A percentile compares a stretch with the other conserved stretches of the same genome.
phyloP scores from a whole-genome alignment of 768 basidiomycete genomes.

The Pulveroboletus sp. region DNA sequence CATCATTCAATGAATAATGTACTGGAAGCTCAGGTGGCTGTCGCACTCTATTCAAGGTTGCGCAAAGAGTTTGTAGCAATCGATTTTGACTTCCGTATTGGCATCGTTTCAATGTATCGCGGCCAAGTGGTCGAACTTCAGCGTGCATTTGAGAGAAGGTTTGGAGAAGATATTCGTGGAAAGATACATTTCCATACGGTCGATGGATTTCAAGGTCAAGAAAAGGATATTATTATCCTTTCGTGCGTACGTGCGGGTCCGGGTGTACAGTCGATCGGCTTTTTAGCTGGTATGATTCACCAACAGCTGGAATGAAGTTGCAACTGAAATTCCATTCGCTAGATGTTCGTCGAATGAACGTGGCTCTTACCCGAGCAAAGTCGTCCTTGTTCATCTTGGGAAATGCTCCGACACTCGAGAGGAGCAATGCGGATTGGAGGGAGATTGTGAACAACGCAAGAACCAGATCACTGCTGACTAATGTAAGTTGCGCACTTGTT shows the following conservation, averaged over 20 bases:
- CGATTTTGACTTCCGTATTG: constrained; percentile 53
- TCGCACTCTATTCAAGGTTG: constrained; percentile 71
- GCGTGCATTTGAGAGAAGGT: constrained; percentile 61
- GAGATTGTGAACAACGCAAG: constrained; percentile 74
- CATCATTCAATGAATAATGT: constrained; percentile 75
- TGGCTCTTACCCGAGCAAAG: constrained; percentile 95
- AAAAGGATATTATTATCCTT: constrained; percentile 96
- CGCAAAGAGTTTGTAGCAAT: constrained; percentile 54
- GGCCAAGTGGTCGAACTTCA: constrained; percentile 80
- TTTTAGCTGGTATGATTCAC: constrained; percentile 62
- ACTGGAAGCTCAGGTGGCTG: constrained; percentile 68
- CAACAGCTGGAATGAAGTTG: not conserved
- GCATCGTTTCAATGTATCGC: constrained; percentile 91
- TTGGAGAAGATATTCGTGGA: constrained; percentile 63
- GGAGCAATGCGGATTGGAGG: constrained; percentile 78
- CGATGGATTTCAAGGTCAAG: constrained; percentile 98
- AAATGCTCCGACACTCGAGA: constrained; percentile 81
- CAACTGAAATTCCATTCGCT: constrained; percentile 1
- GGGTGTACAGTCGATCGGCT: constrained; percentile 78
- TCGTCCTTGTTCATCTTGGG: constrained; percentile 94
- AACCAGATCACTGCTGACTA: constrained; percentile 53
- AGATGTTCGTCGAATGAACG: constrained; percentile 93
- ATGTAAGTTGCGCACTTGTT: constrained; percentile 39
- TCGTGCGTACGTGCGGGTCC: constrained; percentile 95
- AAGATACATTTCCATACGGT: constrained; percentile 94